phyloP scores from a whole-genome alignment of 169 alveolate species.

The Pseudocohnilembus persalinus region DNA sequence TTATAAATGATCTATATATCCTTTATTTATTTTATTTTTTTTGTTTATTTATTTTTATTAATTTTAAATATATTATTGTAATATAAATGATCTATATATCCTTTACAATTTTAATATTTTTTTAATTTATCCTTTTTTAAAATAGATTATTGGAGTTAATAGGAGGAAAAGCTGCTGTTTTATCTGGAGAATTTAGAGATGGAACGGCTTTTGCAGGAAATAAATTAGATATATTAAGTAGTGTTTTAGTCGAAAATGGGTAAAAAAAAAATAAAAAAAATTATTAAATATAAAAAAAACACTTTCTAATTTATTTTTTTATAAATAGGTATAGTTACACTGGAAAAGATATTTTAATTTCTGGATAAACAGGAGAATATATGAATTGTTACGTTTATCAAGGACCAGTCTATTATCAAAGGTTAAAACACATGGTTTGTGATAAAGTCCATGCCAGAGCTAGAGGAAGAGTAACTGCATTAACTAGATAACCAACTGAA shows the following conservation, averaged over 20 bases:
- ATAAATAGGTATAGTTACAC: constrained; percentile 78
- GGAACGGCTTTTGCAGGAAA: constrained; percentile 99
- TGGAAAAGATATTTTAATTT: constrained; percentile 95
- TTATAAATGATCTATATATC: too few species aligned
- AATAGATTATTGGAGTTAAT: constrained; percentile 27
- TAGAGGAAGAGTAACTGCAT: constrained; percentile 97
- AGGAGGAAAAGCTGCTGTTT: constrained; percentile 91
- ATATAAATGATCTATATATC: constrained; percentile 74
- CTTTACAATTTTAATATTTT: not conserved
- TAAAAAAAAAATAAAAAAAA: too few species aligned
- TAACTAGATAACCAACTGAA: constrained; percentile 99
- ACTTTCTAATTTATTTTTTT: too few species aligned
- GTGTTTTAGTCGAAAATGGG: constrained; percentile 93
- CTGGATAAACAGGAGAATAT: constrained; percentile 99
- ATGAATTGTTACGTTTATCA: constrained; percentile 93
- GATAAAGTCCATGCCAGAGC: constrained; percentile 99
- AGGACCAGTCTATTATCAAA: constrained; percentile 99
- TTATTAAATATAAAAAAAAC: too few species aligned
- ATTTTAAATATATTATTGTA: too few species aligned
- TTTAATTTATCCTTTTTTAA: too few species aligned
- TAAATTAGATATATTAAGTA: constrained; percentile 89
- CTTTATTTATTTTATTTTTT: too few species aligned
- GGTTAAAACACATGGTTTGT: constrained; percentile 99
- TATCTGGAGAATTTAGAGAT: constrained; percentile 94
- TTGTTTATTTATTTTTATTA: too few species aligned